Evolutionary conservation across 345 rosid genomes (phyloP), one percentile per base, ranked within the genome.

Genomic region (Raphanus raphanistrum): DNA sequence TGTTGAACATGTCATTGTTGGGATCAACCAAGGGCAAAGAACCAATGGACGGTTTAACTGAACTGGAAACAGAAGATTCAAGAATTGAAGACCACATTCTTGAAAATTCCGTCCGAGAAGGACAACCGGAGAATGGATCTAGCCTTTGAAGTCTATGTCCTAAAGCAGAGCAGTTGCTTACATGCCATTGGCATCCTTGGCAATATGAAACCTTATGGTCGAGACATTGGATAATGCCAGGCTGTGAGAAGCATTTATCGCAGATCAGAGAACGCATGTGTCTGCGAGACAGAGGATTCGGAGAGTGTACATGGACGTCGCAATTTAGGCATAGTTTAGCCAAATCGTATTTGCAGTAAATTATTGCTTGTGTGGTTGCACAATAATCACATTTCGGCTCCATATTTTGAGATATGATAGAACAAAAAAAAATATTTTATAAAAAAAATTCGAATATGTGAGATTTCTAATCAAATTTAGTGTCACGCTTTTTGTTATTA

Each of bases 301-400:
- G 96, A 17, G 90, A 84, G 81, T 94, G 94, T 12, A 94, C 84
- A 13, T 69, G 75, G 29, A 81, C 75, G 64, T 94, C 98, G 26
- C 97, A 94, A n/a, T 76, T 70, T 31, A 89, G 63, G 54, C 98
- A 94, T 45, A 92, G 84, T 77, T 81, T 83, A 21, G 97, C 94
- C 10, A 79, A 74, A 77, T 90, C 97, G 4, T 94, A 73, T 74
- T 87, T 84, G 80, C 96, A 94, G 75, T 86, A 92, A 38, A 90
- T 83, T 10, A 89, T 83, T 31, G 93, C 90, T 71, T 83, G 86
- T 45, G 55, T 72, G 36, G 60, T 68, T 55, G 79, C 80, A 73
- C 96, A 92, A 35, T 83, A 83, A 6, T 90, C 96, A 21, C 97
- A 92, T 8, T 74, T 43, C 31, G 86, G 83, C 89, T 86, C 90